Evolutionary conservation across 73 alveolate genomes (phyloP).

Genomic region (Diophrys appendiculata): DNA sequence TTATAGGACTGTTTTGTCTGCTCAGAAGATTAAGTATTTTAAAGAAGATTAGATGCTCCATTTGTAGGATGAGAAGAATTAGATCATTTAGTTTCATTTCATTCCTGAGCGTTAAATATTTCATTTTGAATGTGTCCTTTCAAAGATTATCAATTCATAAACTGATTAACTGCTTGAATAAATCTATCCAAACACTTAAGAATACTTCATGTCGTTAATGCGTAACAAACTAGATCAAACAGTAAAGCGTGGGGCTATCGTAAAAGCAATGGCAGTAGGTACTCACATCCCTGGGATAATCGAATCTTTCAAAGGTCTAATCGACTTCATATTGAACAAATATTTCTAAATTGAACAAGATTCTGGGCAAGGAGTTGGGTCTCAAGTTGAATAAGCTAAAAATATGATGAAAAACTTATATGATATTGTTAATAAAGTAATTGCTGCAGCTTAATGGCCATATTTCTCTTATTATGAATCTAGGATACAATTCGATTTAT

Average conservation of each 20-base stretch:
- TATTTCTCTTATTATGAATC: conserved; percentile 14
- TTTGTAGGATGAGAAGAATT: no score
- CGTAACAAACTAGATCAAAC: conserved; percentile 72
- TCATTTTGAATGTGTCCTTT: neutral
- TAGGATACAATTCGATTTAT: neutral
- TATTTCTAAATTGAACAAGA: no score
- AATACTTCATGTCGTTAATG: conserved; percentile 70
- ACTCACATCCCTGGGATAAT: conserved; percentile 62
- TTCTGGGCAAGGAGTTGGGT: no score
- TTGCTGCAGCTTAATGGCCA: neutral
- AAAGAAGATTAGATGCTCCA: no score
- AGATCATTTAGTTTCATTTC: no score
- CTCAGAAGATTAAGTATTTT: no score
- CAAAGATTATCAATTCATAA: neutral
- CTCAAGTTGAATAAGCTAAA: conserved; percentile 6
- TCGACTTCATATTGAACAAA: conserved; percentile 55
- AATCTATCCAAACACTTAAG: conserved; percentile 4
- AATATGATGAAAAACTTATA: conserved; percentile 13
- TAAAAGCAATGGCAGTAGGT: conserved; percentile 84
- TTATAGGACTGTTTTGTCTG: no score
- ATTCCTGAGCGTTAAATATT: no score
- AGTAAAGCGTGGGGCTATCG: conserved; percentile 83
- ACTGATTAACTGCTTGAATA: conserved; percentile 3
- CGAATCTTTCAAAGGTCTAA: conserved; percentile 66
- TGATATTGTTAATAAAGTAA: no score